Evolutionary conservation across 179 eudicot species (phyloP).

Genomic region (Silene noctiflora): DNA sequence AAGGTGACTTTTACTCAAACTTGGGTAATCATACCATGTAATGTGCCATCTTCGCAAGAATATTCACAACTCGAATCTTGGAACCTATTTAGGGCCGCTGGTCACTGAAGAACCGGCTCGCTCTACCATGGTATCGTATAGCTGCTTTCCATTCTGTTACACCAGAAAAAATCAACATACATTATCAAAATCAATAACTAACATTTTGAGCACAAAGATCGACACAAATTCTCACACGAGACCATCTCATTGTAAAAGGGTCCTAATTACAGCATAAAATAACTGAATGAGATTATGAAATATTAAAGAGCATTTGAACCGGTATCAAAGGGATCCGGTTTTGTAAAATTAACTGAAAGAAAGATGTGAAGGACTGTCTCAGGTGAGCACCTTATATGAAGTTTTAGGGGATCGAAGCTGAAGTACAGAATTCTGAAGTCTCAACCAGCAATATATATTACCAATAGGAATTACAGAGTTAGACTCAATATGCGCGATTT

Average conservation of each 20-base stretch:
- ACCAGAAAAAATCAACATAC: constrained; percentile 8
- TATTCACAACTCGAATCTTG: constrained; percentile 6
- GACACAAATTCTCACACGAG: too few relatives aligned
- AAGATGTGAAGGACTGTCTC: not conserved
- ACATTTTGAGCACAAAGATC: not conserved
- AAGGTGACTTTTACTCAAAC: constrained; percentile 9
- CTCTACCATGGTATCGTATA: constrained; percentile 90
- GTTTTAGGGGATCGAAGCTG: not conserved
- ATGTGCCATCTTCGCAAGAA: not conserved
- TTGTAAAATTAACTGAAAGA: not conserved
- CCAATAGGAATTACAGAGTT: not conserved
- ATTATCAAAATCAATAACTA: not conserved
- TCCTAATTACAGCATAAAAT: not conserved
- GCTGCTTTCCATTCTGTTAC: constrained; percentile 88
- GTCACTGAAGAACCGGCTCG: constrained; percentile 86
- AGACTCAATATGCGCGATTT: not conserved
- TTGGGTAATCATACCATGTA: constrained; percentile 26
- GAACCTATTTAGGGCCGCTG: constrained; percentile 53
- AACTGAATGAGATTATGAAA: not conserved
- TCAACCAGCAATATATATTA: not conserved
- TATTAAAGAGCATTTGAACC: not conserved
- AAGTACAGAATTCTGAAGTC: not conserved
- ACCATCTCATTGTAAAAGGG: too few relatives aligned
- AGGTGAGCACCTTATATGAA: not conserved
- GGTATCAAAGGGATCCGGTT: not conserved